A percentile compares a stretch with the other conserved stretches of the same genome.
These are phyloP conservation scores for Carpinus fangiana DNA, from an alignment of 306 rosid species.

Conservation along the genomic window DNA sequence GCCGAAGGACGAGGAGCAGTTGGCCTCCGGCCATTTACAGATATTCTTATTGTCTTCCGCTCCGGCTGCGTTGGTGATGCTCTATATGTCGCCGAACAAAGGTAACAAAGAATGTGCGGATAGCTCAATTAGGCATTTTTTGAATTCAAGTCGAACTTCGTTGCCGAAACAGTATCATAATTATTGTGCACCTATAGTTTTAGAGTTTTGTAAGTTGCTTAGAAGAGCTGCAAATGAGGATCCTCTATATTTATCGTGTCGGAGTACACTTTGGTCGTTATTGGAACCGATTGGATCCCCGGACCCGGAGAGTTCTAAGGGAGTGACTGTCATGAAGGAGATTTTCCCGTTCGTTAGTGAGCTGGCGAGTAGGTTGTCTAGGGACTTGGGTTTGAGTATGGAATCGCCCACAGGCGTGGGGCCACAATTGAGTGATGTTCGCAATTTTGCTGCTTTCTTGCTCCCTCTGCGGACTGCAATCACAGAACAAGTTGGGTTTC, in stretches of 20 bases:
- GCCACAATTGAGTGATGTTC: constrained; percentile 48
- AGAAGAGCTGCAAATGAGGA: constrained; percentile 47
- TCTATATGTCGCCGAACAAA: constrained; percentile 44
- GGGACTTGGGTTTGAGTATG: constrained; percentile 50
- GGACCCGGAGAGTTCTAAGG: constrained; percentile 26
- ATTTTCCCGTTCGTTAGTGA: constrained; percentile 56
- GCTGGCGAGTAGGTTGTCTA: constrained; percentile 40
- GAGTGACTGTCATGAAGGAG: constrained; percentile 38
- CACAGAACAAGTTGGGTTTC: constrained; percentile 7
- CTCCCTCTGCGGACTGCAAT: constrained; percentile 42
- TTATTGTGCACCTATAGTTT: constrained; percentile 43
- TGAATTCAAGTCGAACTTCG: constrained; percentile 25
- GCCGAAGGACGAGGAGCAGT: constrained; percentile 26
- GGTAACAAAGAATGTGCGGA: constrained; percentile 50
- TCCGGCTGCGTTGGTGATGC: constrained; percentile 51
- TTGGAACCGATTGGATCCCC: constrained; percentile 25
- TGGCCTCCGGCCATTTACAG: constrained; percentile 53
- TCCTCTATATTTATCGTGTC: constrained; percentile 50
- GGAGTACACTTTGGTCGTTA: constrained; percentile 46
- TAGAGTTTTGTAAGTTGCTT: constrained; percentile 69
- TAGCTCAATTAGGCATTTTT: constrained; percentile 41
- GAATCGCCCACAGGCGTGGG: constrained; percentile 38
- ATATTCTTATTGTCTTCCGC: constrained; percentile 51
- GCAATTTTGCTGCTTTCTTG: constrained; percentile 47
- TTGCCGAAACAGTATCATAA: constrained; percentile 32